phyloP scores from a whole-genome alignment of 1,284 basidiomycete genomes.

The Cystobasidium pallidum region DNA sequence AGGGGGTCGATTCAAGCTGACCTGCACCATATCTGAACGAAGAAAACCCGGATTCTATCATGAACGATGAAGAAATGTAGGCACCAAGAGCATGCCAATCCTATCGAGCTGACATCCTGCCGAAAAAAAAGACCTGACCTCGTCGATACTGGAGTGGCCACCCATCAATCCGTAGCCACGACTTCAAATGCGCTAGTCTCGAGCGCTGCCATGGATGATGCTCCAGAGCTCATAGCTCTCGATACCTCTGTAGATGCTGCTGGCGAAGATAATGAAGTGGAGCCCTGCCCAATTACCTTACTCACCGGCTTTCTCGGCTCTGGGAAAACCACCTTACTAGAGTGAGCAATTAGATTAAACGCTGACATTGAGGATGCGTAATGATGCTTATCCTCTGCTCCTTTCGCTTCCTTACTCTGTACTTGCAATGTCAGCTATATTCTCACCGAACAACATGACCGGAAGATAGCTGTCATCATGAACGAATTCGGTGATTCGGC shows the following conservation, averaged over 20 bases:
- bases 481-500: slow-evolving; percentile 81
- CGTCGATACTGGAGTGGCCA: background rate
- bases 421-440: slow-evolving; percentile 83
- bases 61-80: slow-evolving; percentile 4
- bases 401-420: no score
- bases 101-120: slow-evolving; percentile 2
- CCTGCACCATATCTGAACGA: no score
- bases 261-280: slow-evolving; percentile 26
- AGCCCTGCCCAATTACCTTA: slow-evolving; percentile 70
- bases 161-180: background rate
- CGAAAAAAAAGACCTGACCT: slow-evolving; percentile 2
- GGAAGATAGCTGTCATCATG: slow-evolving; percentile 94
- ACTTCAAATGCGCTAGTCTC: background rate
- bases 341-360: no score
- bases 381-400: no score
- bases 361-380: no score
- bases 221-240: background rate
- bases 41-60: background rate
- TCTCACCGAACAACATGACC: slow-evolving; percentile 85
- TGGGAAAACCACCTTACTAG: slow-evolving; percentile 84
- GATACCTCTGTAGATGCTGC: background rate
- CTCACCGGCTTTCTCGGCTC: slow-evolving; percentile 85
- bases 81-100: background rate
- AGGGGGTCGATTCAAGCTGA: no score
- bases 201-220: background rate